Evolutionary conservation across 495 filamentous ascomycete species (phyloP).

Genomic region (Xylaria intraflava): DNA sequence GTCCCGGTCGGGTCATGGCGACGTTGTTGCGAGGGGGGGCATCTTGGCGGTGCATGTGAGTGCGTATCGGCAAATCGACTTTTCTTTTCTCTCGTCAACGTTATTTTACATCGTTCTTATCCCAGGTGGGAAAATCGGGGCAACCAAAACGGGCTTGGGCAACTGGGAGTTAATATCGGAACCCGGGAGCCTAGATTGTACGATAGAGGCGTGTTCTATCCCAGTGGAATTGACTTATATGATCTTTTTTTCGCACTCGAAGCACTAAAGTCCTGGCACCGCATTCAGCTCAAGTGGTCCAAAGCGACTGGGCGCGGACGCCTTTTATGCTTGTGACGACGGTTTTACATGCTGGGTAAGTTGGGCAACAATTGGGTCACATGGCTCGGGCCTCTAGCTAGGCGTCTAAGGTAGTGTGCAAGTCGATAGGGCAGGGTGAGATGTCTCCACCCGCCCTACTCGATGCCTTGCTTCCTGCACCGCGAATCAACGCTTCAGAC

Average conservation of each 20-base stretch:
- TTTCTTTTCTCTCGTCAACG: conserved; percentile 4
- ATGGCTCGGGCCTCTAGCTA: too few relatives aligned
- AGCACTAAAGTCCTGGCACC: neutral
- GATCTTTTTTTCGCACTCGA: neutral
- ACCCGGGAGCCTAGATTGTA: conserved; percentile 20
- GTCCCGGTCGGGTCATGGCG: conserved; percentile 17
- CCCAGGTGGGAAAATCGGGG: conserved; percentile 9
- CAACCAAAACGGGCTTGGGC: conserved; percentile 15
- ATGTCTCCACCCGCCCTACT: neutral
- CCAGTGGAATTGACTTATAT: neutral
- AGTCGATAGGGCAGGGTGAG: neutral
- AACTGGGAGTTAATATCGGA: conserved; percentile 11
- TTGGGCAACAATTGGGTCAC: conserved; percentile 21
- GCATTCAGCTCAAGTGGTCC: neutral
- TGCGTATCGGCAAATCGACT: neutral
- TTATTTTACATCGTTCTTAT: conserved; percentile 1
- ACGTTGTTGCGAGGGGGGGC: conserved; percentile 20
- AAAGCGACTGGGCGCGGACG: neutral
- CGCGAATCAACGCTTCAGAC: neutral
- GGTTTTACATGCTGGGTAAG: conserved; percentile 11
- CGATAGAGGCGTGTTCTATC: conserved; percentile 18
- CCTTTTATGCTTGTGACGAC: conserved; percentile 12
- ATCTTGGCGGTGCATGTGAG: conserved; percentile 16
- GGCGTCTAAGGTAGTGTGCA: neutral
- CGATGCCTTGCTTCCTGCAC: neutral